Percentiles rank a stretch among this genome's conserved stretches.
These are phyloP conservation scores for Madurella fahalii DNA, from an alignment of 2,329 filamentous ascomycete species.

Conservation along the genomic window DNA sequence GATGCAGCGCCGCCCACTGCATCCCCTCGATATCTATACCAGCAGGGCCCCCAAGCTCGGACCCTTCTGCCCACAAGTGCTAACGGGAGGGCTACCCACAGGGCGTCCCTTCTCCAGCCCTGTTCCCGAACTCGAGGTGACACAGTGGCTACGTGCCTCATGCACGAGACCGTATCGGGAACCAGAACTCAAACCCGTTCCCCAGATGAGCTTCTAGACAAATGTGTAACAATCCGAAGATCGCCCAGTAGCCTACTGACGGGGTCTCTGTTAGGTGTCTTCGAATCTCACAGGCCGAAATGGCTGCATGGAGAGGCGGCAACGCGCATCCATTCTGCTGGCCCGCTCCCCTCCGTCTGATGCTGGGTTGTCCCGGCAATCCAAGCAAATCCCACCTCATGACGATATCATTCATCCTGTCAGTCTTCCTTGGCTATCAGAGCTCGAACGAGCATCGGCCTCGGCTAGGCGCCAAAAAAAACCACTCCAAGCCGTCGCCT, in stretches of 20 bases:
- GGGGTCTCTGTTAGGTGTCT: not conserved
- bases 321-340: too few species aligned
- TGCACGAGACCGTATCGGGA: conserved; percentile 2
- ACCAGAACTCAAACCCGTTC: not conserved
- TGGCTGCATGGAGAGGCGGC: too few species aligned
- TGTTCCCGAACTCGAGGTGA: not conserved
- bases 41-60: not conserved
- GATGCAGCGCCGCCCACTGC: too few species aligned
- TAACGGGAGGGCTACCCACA: not conserved
- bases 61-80: not conserved
- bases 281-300: not conserved
- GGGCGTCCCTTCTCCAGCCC: not conserved
- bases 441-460: not conserved
- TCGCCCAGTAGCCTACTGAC: not conserved
- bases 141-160: not conserved
- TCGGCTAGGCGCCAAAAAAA: not conserved
- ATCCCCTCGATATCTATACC: not conserved
- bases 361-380: not conserved
- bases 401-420: too few species aligned
- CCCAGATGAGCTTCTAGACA: not conserved
- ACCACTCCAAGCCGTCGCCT: not conserved
- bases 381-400: not conserved
- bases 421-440: not conserved
- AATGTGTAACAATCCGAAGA: not conserved
- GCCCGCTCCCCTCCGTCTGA: too few species aligned